phyloP scores from a whole-genome alignment of 768 basidiomycete genomes.

The Rhodotorula toruloides region DNA sequence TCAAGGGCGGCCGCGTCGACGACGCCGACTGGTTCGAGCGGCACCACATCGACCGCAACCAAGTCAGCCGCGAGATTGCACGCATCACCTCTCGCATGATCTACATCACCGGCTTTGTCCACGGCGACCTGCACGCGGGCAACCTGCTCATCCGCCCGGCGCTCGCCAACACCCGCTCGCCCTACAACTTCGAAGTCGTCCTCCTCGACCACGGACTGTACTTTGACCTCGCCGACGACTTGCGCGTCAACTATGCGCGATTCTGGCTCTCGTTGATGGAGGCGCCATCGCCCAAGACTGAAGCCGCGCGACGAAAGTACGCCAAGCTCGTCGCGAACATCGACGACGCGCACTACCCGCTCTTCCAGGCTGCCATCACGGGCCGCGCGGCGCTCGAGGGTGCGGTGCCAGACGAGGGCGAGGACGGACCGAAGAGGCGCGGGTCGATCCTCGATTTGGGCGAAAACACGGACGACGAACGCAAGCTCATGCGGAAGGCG shows the following conservation, averaged over 20 bases:
- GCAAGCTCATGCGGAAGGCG: constrained; percentile 73
- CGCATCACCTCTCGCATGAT: constrained; percentile 93
- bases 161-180: constrained; percentile 59
- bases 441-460: constrained; percentile 70
- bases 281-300: constrained; percentile 60
- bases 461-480: constrained; percentile 68
- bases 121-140: constrained; percentile 69
- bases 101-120: constrained; percentile 66
- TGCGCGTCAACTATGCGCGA: constrained; percentile 64
- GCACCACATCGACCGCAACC: constrained; percentile 83
- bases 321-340: constrained; percentile 88
- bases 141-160: constrained; percentile 85
- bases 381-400: constrained; percentile 69
- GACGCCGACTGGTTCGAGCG: constrained; percentile 75
- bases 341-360: constrained; percentile 62
- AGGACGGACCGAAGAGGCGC: constrained; percentile 45
- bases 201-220: constrained; percentile 90
- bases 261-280: constrained; percentile 82
- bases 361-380: constrained; percentile 92
- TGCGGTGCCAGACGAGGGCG: constrained; percentile 43
- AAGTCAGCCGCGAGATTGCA: constrained; percentile 81
- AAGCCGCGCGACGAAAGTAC: constrained; percentile 71
- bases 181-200: constrained; percentile 93
- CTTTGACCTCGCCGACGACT: constrained; percentile 74
- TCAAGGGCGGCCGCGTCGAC: constrained; percentile 76